Evolutionary conservation across 2,329 filamentous ascomycete species (phyloP), one percentile per base, ranked within the genome.

Genomic region (Akanthomyces lecanii): DNA sequence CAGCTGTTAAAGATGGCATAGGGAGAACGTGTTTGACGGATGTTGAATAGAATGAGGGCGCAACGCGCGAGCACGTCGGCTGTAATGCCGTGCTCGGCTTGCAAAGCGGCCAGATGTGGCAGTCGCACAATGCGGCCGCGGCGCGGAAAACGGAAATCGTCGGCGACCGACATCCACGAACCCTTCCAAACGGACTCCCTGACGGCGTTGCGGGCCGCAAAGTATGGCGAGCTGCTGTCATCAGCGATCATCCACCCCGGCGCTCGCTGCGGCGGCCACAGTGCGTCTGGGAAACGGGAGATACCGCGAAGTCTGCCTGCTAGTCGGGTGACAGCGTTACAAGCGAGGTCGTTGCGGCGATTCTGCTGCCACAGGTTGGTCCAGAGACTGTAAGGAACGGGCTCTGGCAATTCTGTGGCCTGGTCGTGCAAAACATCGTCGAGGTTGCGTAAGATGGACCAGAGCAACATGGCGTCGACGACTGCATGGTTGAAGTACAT

Each of bases 401-500:
- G 55, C 5, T 61, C 53, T 2, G 71, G 68, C 30, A 5, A 67
- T 61, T 4, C 60, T 25, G 25, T 10, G 18, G 58, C 7, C 21
- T 10, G 47, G 44, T 71, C 63, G 38, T 65, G 58, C 6, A 77
- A 69, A 40, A 72, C 67, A 4, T 66, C 69, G 59, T 74, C 71
- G 2, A 77, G 67, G 51, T 77, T 72, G 45, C 70, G 69, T 40
- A 74, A 69, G 69, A 70, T 74, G 4, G 72, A 67, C 14, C 72
- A 66, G 8, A 77, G 65, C 0, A 70, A 73, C 51, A 76, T 50
- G 16, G 72, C 75, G 63, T 77, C 75, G 30, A 75, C 69, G 44
- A 73, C 65, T 48, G 73, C 74, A 64, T 77, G 75, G 61, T 71
- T 76, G 56, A 73, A 74, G 0, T 70, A 73, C 51, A 74, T 64